These are phyloP conservation scores for Diaporthe citri DNA, from an alignment of 2,329 filamentous ascomycete species.

Conservation along the genomic window DNA sequence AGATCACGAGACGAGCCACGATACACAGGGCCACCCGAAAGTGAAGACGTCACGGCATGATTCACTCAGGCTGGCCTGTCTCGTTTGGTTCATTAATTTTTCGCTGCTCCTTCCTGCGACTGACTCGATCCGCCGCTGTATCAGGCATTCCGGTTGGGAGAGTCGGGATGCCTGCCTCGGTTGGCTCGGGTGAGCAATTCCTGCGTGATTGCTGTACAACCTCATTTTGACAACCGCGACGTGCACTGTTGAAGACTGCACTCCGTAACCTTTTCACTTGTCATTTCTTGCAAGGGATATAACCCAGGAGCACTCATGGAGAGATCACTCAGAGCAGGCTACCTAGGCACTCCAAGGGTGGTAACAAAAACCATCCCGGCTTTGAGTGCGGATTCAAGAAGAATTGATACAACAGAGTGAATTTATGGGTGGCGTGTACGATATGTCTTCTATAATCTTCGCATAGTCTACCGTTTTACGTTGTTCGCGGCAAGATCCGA, in stretches of 20 bases:
- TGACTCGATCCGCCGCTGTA: slow-evolving; percentile 19
- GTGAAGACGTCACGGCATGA: slow-evolving; percentile 1
- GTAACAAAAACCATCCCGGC: no score
- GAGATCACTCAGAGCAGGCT: background rate
- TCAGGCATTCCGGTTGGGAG: background rate
- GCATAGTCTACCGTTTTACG: no score
- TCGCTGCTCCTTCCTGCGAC: background rate
- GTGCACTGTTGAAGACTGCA: background rate
- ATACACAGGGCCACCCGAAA: background rate
- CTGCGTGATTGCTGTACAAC: background rate
- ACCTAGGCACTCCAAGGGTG: no score
- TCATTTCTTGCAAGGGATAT: no score
- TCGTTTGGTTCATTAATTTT: background rate
- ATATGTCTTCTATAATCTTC: no score
- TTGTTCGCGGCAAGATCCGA: no score
- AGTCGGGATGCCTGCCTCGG: background rate
- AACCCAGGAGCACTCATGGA: no score
- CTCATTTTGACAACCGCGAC: background rate
- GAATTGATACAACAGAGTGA: no score
- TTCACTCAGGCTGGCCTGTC: background rate
- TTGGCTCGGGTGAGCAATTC: background rate
- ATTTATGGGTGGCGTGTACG: no score
- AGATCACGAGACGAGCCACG: slow-evolving; percentile 9
- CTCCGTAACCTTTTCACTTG: no score
- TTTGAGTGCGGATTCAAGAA: no score